phyloP scores from a whole-genome alignment of 768 basidiomycete species.

The Amanita exitialis region DNA sequence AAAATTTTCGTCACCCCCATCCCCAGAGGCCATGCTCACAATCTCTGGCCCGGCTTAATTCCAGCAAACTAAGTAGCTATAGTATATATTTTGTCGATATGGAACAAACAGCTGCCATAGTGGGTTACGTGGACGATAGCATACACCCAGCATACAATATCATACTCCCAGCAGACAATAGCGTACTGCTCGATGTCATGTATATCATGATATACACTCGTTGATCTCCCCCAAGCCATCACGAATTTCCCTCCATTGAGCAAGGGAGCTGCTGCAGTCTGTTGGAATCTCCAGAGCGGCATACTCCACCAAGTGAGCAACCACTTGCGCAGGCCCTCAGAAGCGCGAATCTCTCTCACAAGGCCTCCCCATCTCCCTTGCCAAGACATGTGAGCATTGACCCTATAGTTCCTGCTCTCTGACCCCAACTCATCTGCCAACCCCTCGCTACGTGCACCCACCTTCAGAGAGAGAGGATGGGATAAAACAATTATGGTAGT shows the following conservation, averaged over 20 bases:
- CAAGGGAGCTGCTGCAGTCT: neutral
- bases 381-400: constrained; percentile 4
- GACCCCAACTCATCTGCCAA: constrained; percentile 2
- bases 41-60: too few relatives aligned
- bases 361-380: neutral
- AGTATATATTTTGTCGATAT: too few relatives aligned
- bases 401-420: constrained; percentile 13
- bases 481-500: constrained; percentile 5
- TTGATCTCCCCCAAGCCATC: neutral
- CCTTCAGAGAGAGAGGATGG: constrained; percentile 1
- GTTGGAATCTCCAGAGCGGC: neutral
- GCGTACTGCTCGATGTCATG: too few relatives aligned
- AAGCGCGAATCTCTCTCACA: neutral
- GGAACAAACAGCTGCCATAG: too few relatives aligned
- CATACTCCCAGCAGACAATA: too few relatives aligned
- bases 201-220: too few relatives aligned
- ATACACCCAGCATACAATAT: too few relatives aligned
- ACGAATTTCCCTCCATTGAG: too few relatives aligned
- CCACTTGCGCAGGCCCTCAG: neutral
- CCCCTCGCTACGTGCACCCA: constrained; percentile 1
- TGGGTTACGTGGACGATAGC: too few relatives aligned
- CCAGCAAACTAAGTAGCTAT: too few relatives aligned
- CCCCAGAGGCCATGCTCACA: too few relatives aligned
- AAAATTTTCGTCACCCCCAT: too few relatives aligned
- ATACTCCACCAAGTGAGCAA: neutral